A percentile compares a stretch with the other conserved stretches of the same genome.
Conservation (phyloP, 768 basidiomycete species). For the Lactarius evosmus region DNA sequence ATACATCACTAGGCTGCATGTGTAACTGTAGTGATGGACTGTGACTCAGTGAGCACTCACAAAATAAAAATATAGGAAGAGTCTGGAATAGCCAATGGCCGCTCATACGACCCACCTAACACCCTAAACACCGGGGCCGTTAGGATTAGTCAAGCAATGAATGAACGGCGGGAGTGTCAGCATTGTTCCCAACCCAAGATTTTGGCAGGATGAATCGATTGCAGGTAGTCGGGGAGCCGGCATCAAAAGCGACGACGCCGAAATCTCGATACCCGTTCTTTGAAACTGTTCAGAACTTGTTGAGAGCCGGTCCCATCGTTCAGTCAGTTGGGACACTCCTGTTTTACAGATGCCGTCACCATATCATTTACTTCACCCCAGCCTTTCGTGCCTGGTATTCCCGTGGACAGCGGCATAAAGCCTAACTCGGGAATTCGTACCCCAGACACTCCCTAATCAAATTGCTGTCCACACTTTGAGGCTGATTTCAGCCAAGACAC, state of each 20-base stretch:
- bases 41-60: background rate
- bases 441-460: constrained; percentile 13
- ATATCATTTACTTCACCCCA: constrained; percentile 7
- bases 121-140: background rate
- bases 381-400: constrained; percentile 2
- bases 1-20: background rate
- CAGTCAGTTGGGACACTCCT: background rate
- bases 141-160: background rate
- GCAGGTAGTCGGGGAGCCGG: background rate
- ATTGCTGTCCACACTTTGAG: background rate
- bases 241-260: background rate
- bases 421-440: constrained; percentile 15
- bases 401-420: background rate
- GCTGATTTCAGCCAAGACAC: constrained; percentile 1
- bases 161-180: background rate
- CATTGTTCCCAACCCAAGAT: background rate
- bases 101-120: background rate
- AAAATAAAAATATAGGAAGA: background rate
- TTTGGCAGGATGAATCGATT: background rate
- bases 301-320: background rate
- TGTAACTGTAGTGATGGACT: background rate
- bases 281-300: background rate
- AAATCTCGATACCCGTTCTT: background rate
- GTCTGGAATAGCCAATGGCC: background rate
- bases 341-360: constrained; percentile 2